These are phyloP conservation scores for Daldinia eschscholtzii DNA, from an alignment of 2,329 filamentous ascomycete species.

Conservation along the genomic window DNA sequence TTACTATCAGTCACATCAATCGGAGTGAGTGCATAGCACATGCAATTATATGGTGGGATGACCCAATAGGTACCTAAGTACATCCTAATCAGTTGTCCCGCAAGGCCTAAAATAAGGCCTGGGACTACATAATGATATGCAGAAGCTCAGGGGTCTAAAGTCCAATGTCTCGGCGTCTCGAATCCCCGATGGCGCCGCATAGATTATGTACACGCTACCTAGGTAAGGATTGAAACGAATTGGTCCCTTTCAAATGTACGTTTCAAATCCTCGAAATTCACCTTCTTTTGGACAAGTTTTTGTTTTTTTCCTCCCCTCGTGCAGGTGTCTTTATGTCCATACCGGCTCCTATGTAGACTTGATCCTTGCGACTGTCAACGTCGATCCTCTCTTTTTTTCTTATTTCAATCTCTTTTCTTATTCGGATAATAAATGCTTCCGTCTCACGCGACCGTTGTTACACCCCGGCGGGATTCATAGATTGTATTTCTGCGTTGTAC, in stretches of 20 bases:
- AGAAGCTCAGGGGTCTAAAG: slow-evolving; percentile 13
- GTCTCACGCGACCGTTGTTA: slow-evolving; percentile 29
- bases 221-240: slow-evolving; percentile 13
- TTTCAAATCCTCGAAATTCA: slow-evolving; percentile 33
- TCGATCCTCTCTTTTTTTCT: slow-evolving; percentile 20
- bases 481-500: slow-evolving; percentile 10
- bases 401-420: slow-evolving; percentile 13
- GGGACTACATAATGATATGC: slow-evolving; percentile 2
- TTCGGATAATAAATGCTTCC: slow-evolving; percentile 24
- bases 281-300: slow-evolving; percentile 23
- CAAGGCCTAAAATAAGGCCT: slow-evolving; percentile 4
- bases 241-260: slow-evolving; percentile 19
- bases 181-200: slow-evolving; percentile 29
- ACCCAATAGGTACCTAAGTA: slow-evolving; percentile 13
- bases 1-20: not conserved
- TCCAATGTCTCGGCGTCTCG: slow-evolving; percentile 29
- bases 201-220: not conserved
- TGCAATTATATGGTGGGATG: slow-evolving; percentile 20
- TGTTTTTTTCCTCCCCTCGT: slow-evolving; percentile 18
- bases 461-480: slow-evolving; percentile 18
- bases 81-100: not conserved
- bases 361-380: slow-evolving; percentile 9
- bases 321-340: slow-evolving; percentile 20
- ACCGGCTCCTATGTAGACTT: slow-evolving; percentile 14
- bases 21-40: slow-evolving; percentile 3